Conservation (phyloP, 176 grass and related monocot genomes). For the Oryza coarctata region DNA sequence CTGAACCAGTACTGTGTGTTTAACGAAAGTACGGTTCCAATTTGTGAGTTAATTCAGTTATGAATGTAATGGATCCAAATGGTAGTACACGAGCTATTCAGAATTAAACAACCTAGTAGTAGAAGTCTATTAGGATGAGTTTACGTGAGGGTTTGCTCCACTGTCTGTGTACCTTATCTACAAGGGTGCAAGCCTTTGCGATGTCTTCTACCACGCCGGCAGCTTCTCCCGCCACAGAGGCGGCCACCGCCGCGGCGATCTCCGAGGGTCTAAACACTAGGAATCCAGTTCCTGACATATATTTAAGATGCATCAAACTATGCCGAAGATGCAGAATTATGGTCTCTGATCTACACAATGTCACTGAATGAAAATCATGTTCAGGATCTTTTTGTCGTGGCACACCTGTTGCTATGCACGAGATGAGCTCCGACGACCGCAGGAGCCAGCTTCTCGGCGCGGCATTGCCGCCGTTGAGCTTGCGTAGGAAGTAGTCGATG, state of each 20-base stretch:
- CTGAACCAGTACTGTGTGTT: slow-evolving; percentile 12
- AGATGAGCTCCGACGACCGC: slow-evolving; percentile 54
- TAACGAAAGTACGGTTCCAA: slow-evolving; percentile 14
- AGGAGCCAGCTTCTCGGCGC: slow-evolving; percentile 34
- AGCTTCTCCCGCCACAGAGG: slow-evolving; percentile 39
- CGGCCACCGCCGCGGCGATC: slow-evolving; percentile 56
- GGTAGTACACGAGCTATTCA: neutral
- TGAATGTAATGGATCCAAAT: slow-evolving; percentile 21
- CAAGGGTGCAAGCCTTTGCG: slow-evolving; percentile 48
- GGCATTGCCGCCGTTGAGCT: slow-evolving; percentile 43
- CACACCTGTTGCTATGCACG: slow-evolving; percentile 60
- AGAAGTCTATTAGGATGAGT: neutral
- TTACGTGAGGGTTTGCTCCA: neutral
- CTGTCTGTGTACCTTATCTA: slow-evolving; percentile 55
- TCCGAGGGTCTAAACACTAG: slow-evolving; percentile 69
- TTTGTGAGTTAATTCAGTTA: neutral
- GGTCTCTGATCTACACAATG: neutral
- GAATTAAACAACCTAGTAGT: neutral
- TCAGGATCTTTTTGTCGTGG: neutral
- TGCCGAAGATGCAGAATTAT: neutral
- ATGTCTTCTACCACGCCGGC: slow-evolving; percentile 29
- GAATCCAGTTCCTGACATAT: slow-evolving; percentile 54
- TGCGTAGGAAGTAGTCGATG: slow-evolving; percentile 69
- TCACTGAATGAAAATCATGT: neutral
- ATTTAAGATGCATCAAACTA: neutral